phyloP scores from a whole-genome alignment of 1,284 basidiomycete species.

The Rhodotorula sp. region DNA sequence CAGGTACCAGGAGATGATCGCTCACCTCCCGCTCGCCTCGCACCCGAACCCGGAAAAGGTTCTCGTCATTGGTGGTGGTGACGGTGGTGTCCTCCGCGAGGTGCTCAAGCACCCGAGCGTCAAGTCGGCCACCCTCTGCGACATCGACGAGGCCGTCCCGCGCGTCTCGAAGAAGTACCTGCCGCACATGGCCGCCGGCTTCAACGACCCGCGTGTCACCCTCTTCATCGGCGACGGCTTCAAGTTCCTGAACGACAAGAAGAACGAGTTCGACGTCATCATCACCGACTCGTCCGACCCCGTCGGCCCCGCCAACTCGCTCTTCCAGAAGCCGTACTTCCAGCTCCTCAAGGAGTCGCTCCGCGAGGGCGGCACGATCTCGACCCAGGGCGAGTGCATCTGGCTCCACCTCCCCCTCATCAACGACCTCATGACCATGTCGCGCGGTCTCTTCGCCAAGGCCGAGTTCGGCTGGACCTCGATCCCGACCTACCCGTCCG shows the following conservation, averaged over 20 bases:
- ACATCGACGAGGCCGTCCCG: conserved; percentile 98
- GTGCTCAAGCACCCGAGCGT: conserved; percentile 92
- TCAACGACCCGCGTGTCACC: conserved; percentile 77
- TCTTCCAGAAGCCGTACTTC: conserved; percentile 98
- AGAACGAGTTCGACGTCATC: conserved; percentile 92
- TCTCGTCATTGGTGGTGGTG: conserved; percentile 91
- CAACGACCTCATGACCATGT: conserved; percentile 69
- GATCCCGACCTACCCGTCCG: conserved; percentile 95
- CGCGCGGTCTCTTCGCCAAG: conserved; percentile 74
- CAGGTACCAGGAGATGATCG: conserved; percentile 99
- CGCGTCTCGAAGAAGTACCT: conserved; percentile 91
- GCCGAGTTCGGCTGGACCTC: conserved; percentile 93
- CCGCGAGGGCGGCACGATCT: conserved; percentile 86
- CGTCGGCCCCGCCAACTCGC: conserved; percentile 87
- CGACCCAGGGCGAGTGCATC: conserved; percentile 92
- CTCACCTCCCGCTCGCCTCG: conserved; percentile 88
- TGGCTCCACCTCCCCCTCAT: conserved; percentile 95
- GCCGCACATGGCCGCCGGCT: conserved; percentile 87
- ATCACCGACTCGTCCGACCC: conserved; percentile 99
- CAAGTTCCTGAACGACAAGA: conserved; percentile 89
- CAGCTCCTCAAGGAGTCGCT: conserved; percentile 87
- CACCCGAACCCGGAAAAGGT: conserved; percentile 96
- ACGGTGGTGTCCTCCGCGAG: conserved; percentile 85
- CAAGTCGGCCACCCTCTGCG: conserved; percentile 89
- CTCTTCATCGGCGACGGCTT: conserved; percentile 95